phyloP scores from a whole-genome alignment of 2,329 filamentous ascomycete species.

The Aureobasidium musti region DNA sequence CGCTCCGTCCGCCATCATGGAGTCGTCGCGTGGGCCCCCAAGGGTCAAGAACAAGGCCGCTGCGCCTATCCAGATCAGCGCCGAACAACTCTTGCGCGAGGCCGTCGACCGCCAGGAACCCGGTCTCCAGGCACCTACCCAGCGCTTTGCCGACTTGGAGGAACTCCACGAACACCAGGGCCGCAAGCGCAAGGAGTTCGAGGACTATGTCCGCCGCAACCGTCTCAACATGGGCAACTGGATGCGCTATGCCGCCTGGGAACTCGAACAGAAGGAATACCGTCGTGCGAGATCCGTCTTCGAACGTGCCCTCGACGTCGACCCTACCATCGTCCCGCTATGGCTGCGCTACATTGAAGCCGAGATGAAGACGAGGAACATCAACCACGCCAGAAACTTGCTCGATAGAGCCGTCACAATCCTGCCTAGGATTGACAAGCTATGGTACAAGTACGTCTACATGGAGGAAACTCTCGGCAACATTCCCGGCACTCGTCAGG shows the following conservation, averaged over 20 bases:
- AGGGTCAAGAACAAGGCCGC: constrained; percentile 99
- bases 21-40: constrained; percentile 85
- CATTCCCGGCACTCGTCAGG: constrained; percentile 84
- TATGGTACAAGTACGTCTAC: constrained; percentile 99
- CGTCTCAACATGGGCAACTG: constrained; percentile 97
- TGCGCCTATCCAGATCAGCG: constrained; percentile 80
- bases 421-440: constrained; percentile 85
- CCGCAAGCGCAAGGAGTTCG: constrained; percentile 92
- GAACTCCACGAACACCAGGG: constrained; percentile 98
- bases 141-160: constrained; percentile 93
- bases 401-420: constrained; percentile 94
- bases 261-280: constrained; percentile 97
- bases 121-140: constrained; percentile 82
- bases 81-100: constrained; percentile 95
- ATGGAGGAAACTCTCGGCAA: constrained; percentile 99
- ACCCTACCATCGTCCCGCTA: constrained; percentile 79
- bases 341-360: constrained; percentile 95
- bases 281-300: constrained; percentile 89
- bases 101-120: constrained; percentile 95
- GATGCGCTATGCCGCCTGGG: constrained; percentile 97
- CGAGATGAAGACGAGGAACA: constrained; percentile 93
- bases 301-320: constrained; percentile 89
- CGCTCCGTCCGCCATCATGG: constrained; percentile 62
- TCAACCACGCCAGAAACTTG: constrained; percentile 94
- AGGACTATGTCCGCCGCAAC: constrained; percentile 96